Evolutionary conservation across 2,329 filamentous ascomycete species (phyloP), one percentile per base, ranked within the genome.

Genomic region (Phaeosphaeriaceae sp.): DNA sequence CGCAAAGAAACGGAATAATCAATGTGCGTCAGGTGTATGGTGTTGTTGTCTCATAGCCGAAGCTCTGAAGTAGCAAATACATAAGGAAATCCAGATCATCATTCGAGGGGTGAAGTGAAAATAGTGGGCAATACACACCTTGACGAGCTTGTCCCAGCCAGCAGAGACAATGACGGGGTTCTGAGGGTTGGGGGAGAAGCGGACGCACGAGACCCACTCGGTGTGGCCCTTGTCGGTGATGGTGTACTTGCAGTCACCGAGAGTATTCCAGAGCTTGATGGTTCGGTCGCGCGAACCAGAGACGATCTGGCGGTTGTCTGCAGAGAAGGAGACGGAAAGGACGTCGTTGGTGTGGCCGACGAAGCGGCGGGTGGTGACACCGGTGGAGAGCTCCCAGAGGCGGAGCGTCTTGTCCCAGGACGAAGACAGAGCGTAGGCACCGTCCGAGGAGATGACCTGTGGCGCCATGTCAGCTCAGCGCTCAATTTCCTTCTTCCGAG

Each of bases 41-140:
- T 94, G 91, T 87, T 84, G 86, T 96, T 89, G 92, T 99, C 94
- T 99, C 95, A 98, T 97, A 83, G 93, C 94, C 88, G 82, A 84
- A 88, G 93, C 93, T 99, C 95, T 97, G 94, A 98, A 99, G 95
- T 98, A 98, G 95, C 95, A 98, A 98, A 98, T 98, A 98, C 94
- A 93, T 82, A 83, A 82, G 79, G 88, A 91, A 63, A 58, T 89
- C 61, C 88, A 91, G 88, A 91, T 87, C 94, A 98, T 98, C 94
- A 93, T 95, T 81, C 85, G 85, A 59, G 5, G 48, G 22, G 24
- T n/a, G 13, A 23, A 49, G 30, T 15, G 11, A 11, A 10, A 35
- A 51, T 64, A 48, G 24, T 47, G n/a, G n/a, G 40, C 49, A 64
- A 52, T 66, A 88, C 94, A 78, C 86, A 99, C 95, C 95, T 99